Evolutionary conservation across 208 protist species (phyloP).

Genomic region (Leishmania turanica): DNA sequence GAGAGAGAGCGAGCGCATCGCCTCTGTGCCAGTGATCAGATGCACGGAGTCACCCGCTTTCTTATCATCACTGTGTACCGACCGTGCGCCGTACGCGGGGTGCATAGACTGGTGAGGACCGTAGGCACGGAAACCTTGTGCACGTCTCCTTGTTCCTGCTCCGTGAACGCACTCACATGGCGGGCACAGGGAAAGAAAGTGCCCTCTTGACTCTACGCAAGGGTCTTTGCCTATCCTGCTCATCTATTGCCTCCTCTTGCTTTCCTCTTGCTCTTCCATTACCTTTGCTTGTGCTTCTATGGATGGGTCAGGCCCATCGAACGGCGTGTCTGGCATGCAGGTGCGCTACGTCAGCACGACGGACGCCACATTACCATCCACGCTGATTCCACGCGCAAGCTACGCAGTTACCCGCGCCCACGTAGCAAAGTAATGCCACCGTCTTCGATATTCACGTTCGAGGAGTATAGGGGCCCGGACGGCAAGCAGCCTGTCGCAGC

Average conservation of each 20-base stretch:
- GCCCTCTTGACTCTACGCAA: background rate
- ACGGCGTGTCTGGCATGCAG: background rate
- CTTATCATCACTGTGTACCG: background rate
- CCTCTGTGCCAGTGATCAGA: background rate
- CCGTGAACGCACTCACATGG: background rate
- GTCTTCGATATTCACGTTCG: conserved; percentile 69
- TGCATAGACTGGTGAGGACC: no score
- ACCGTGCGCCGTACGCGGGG: background rate
- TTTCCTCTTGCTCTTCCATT: background rate
- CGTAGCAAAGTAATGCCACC: background rate
- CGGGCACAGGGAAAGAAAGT: background rate
- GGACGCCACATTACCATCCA: conserved; percentile 1
- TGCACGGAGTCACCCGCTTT: background rate
- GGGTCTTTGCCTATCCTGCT: background rate
- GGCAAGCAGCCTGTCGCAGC: conserved; percentile 56
- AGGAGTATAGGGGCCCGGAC: conserved; percentile 54
- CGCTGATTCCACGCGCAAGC: background rate
- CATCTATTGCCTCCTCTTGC: background rate
- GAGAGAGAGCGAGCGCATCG: background rate
- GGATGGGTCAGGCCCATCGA: background rate
- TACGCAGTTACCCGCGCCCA: background rate
- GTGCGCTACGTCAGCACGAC: background rate
- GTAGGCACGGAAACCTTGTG: background rate
- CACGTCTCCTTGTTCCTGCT: background rate
- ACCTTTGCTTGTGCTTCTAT: background rate